Conservation (phyloP, 2,329 filamentous ascomycete genomes). For the Chaetomiaceae sp. region DNA sequence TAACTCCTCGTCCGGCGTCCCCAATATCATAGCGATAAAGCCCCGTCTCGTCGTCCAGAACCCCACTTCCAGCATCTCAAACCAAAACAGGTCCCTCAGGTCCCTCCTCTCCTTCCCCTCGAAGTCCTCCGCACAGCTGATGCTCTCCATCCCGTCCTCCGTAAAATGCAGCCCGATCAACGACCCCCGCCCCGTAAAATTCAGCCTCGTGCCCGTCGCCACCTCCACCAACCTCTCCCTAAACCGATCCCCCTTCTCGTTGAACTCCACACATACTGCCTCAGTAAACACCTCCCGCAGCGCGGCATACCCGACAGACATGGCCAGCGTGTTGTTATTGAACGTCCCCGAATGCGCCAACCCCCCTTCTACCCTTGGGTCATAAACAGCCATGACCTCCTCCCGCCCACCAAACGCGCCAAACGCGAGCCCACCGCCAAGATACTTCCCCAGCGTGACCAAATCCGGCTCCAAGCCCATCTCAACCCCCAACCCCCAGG, state of each 20-base stretch:
- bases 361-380: conserved; percentile 36
- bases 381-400: conserved; percentile 49
- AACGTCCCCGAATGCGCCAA: conserved; percentile 56
- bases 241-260: conserved; percentile 27
- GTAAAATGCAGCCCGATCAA: conserved; percentile 29
- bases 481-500: conserved; percentile 43
- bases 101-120: conserved; percentile 29
- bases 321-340: conserved; percentile 53
- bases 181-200: conserved; percentile 26
- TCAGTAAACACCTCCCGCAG: conserved; percentile 29
- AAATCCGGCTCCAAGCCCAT: conserved; percentile 52
- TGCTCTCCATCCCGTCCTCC: conserved; percentile 25
- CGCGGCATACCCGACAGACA: conserved; percentile 44
- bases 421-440: conserved; percentile 55
- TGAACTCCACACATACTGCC: conserved; percentile 25
- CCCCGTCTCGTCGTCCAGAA: conserved; percentile 41
- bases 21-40: conserved; percentile 37
- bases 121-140: conserved; percentile 30
- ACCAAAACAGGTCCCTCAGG: conserved; percentile 41
- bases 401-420: conserved; percentile 52
- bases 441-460: conserved; percentile 49
- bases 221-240: conserved; percentile 20
- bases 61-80: conserved; percentile 41
- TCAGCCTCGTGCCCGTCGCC: conserved; percentile 24
- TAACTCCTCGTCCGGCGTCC: conserved; percentile 36